Evolutionary conservation across 2,329 filamentous ascomycete species (phyloP).

Genomic region (Rhinocladiella similis): DNA sequence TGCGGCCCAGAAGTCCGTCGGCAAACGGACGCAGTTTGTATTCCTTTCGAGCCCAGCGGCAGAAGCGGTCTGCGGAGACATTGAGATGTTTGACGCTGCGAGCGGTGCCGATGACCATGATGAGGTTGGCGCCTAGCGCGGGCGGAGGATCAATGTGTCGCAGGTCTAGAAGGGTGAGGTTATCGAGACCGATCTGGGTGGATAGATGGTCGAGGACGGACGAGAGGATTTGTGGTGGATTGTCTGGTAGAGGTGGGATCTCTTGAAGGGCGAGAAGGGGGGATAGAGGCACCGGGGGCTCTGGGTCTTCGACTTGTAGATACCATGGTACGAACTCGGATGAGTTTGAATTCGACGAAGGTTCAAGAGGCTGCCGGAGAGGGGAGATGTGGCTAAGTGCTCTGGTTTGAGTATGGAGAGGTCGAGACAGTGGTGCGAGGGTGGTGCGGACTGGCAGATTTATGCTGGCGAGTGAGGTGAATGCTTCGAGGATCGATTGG

Average conservation of each 20-base stretch:
- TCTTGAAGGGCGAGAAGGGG: conserved; percentile 54
- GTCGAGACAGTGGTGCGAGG: neutral
- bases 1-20: conserved; percentile 84
- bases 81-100: conserved; percentile 92
- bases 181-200: conserved; percentile 81
- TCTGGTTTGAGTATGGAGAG: neutral
- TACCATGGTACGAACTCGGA: conserved; percentile 67
- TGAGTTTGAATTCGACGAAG: conserved; percentile 33
- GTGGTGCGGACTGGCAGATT: conserved; percentile 3
- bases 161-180: conserved; percentile 77
- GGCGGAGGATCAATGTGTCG: conserved; percentile 81
- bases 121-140: conserved; percentile 79
- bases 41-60: conserved; percentile 76
- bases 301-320: conserved; percentile 65
- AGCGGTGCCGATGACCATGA: conserved; percentile 92
- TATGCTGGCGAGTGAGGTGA: conserved; percentile 25
- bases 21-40: conserved; percentile 74
- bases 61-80: conserved; percentile 84
- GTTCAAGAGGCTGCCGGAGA: neutral
- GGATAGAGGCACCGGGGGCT: conserved; percentile 36
- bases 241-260: conserved; percentile 64
- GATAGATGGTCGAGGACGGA: conserved; percentile 76
- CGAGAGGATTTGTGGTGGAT: conserved; percentile 69
- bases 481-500: conserved; percentile 23
- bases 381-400: neutral